These are phyloP conservation scores for Priceomyces haplophilus DNA, from an alignment of 805 yeast species.

Conservation along the genomic window DNA sequence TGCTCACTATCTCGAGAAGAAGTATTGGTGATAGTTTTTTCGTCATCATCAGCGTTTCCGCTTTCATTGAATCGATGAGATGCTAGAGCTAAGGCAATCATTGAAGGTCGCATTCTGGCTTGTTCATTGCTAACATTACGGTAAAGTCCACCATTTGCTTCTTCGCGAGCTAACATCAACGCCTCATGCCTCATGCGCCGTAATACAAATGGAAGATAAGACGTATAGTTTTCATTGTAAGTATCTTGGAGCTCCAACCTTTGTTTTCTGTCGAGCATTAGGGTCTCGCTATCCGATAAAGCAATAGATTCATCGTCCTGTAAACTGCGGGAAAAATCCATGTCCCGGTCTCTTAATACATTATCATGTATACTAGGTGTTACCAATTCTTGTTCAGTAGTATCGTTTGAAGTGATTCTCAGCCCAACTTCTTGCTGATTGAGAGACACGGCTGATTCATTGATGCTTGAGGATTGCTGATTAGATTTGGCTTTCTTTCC, in stretches of 20 bases:
- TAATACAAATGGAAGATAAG: constrained; percentile 37
- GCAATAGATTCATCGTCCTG: constrained; percentile 16
- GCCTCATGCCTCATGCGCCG: constrained; percentile 23
- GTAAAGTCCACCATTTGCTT: background rate
- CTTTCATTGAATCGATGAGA: background rate
- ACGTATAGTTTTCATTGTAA: constrained; percentile 35
- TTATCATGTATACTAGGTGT: no score
- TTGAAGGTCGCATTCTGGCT: background rate
- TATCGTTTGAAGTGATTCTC: constrained; percentile 6
- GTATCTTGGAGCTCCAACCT: constrained; percentile 34
- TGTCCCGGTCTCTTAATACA: background rate
- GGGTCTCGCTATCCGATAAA: constrained; percentile 38
- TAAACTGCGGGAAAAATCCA: background rate
- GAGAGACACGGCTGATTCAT: constrained; percentile 3
- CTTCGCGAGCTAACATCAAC: background rate
- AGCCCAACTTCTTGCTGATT: constrained; percentile 7
- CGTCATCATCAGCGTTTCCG: constrained; percentile 16
- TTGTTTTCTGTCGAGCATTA: constrained; percentile 19
- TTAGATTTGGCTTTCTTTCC: background rate
- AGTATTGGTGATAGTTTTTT: constrained; percentile 20
- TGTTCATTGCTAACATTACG: background rate
- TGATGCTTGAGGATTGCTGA: background rate
- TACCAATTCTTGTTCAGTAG: background rate
- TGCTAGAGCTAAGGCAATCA: background rate
- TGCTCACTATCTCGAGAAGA: constrained; percentile 10